A percentile compares a stretch with the other conserved stretches of the same genome.
Conservation (phyloP, 257 asterid genomes). For the Forsythia suspensa region DNA sequence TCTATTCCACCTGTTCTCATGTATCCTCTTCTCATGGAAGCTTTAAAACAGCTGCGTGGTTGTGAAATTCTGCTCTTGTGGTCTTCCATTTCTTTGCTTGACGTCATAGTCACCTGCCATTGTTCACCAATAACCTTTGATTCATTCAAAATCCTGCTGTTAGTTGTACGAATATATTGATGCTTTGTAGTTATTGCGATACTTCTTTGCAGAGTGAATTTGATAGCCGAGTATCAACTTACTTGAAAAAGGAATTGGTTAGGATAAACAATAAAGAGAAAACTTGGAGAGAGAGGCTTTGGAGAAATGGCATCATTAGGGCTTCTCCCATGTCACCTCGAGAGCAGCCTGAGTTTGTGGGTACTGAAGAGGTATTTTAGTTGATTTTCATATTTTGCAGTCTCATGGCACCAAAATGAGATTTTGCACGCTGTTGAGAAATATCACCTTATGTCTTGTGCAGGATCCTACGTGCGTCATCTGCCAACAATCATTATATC, state of each 20-base stretch:
- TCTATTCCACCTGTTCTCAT: background rate
- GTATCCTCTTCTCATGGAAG: background rate
- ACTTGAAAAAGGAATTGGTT: conserved; percentile 64
- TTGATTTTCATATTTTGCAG: conserved; percentile 16
- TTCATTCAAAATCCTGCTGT: background rate
- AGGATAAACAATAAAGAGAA: conserved; percentile 69
- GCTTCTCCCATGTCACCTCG: conserved; percentile 74
- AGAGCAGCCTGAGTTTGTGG: conserved; percentile 66
- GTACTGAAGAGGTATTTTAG: conserved; percentile 77
- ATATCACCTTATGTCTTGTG: conserved; percentile 31
- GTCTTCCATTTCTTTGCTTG: background rate
- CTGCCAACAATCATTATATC: conserved; percentile 83
- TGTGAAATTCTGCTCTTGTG: background rate
- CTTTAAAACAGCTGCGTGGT: background rate
- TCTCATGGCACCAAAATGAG: conserved; percentile 7
- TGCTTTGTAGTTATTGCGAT: conserved; percentile 19
- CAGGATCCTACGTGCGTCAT: conserved; percentile 89
- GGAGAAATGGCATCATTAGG: conserved; percentile 75
- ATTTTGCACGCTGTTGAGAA: conserved; percentile 28
- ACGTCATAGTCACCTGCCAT: background rate
- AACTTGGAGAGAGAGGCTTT: conserved; percentile 77
- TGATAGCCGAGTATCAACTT: conserved; percentile 61
- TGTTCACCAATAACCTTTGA: background rate
- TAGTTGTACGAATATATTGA: conserved; percentile 7
- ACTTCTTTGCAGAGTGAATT: conserved; percentile 56